Evolutionary conservation across 768 basidiomycete genomes (phyloP).

Genomic region (Podaxis sp.): DNA sequence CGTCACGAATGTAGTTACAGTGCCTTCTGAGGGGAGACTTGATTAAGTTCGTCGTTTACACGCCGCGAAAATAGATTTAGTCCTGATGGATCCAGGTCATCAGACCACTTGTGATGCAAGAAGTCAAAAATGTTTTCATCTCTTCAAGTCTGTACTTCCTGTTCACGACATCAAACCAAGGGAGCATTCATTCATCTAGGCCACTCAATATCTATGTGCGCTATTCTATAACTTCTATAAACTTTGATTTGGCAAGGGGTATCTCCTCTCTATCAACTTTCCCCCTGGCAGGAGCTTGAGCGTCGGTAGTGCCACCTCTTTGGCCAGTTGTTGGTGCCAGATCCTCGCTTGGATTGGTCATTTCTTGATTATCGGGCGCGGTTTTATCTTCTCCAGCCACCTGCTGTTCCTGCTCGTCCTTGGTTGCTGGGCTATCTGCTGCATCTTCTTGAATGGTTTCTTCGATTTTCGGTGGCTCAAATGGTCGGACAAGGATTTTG

Average conservation of each 20-base stretch:
- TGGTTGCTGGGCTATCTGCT: background rate
- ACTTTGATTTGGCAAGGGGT: background rate
- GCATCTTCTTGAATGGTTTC: background rate
- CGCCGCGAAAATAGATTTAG: too few relatives aligned
- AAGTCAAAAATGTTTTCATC: too few relatives aligned
- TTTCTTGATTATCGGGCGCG: background rate
- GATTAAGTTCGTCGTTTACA: too few relatives aligned
- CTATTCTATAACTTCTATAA: background rate
- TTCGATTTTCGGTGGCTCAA: slow-evolving; percentile 4
- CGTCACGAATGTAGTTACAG: too few relatives aligned
- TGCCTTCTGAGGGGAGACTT: too few relatives aligned
- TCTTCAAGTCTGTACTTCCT: too few relatives aligned
- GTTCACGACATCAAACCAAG: too few relatives aligned
- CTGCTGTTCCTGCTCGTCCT: background rate
- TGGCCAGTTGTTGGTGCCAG: background rate
- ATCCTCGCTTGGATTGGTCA: background rate
- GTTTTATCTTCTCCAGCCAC: background rate
- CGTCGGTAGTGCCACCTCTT: background rate
- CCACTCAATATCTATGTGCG: too few relatives aligned
- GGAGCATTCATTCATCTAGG: too few relatives aligned
- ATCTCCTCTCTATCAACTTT: background rate
- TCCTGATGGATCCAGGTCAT: too few relatives aligned
- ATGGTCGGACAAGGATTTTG: slow-evolving; percentile 36
- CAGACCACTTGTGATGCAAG: too few relatives aligned
- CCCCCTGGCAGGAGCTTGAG: background rate